A percentile compares a stretch with the other conserved stretches of the same genome.
These are phyloP conservation scores for Coemansia sp. DNA, from an alignment of 371 early-diverging fungal species.

Conservation along the genomic window DNA sequence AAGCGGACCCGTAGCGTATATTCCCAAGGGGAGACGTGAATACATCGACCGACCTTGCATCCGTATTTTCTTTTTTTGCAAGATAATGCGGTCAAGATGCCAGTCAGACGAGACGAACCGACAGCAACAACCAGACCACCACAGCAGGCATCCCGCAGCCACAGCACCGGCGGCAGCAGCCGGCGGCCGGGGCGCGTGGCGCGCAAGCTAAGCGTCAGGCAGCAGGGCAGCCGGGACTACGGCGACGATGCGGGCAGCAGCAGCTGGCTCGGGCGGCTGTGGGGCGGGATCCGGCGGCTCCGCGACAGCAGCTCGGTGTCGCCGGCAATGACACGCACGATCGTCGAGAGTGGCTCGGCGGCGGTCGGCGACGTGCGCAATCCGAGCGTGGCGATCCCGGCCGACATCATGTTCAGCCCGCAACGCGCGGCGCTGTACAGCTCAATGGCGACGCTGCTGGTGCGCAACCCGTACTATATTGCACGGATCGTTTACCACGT, in stretches of 20 bases:
- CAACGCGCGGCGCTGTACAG: conserved; percentile 27
- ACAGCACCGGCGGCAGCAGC: not conserved
- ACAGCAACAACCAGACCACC: not conserved
- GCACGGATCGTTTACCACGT: conserved; percentile 24
- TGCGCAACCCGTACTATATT: conserved; percentile 36
- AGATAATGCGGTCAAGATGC: conserved; percentile 19
- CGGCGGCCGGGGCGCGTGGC: not conserved
- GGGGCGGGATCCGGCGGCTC: conserved; percentile 22
- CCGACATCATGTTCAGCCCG: conserved; percentile 41
- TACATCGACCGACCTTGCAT: too few relatives aligned
- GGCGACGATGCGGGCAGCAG: not conserved
- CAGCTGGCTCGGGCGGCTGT: conserved; percentile 24
- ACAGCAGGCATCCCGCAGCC: too few relatives aligned
- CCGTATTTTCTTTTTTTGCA: conserved; percentile 1
- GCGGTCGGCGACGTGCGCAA: conserved; percentile 25
- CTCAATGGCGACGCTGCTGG: conserved; percentile 26
- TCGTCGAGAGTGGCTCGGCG: conserved; percentile 25
- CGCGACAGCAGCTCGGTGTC: conserved; percentile 8
- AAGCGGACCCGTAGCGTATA: too few relatives aligned
- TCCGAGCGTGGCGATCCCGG: conserved; percentile 29
- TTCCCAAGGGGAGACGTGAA: too few relatives aligned
- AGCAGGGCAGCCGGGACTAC: not conserved
- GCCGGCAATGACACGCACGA: not conserved
- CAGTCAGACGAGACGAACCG: conserved; percentile 11
- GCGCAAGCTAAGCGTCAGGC: not conserved